Base-by-base conservation (phyloP, 1,139 yeast species). In the Candida sojae region DNA sequence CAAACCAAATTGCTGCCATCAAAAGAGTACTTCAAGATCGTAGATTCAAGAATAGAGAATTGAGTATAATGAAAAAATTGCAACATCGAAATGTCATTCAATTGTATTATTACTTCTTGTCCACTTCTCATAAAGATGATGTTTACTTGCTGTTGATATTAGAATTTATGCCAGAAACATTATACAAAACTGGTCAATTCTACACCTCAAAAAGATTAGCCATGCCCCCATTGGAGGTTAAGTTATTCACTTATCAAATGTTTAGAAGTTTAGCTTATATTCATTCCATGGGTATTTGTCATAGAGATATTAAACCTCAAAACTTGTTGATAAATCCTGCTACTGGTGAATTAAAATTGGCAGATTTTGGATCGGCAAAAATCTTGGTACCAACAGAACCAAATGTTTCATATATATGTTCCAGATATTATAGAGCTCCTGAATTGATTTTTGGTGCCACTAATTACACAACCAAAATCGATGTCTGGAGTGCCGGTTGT, bases 321-420 rank as follows among this genome's bases (percentile, higher is more conserved):
- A 93, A 93, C 68, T 77, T 93, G 52, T 76, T 93, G 60, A 87
- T 93, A 54, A 93, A 93, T 66, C 96, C 97, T 26, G 79, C 82
- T 43, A 79, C 86, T 8, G 96, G 96, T 11, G 82, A 87, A 49
- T 79, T 95, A 57, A 93, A 93, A 69, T 80, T 93, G 45, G 93
- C 99, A 70, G 99, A 93, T 70, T 93, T 93, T 67, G 99, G 99
- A n/a, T 84, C 95, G n/a, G 99, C 99, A 30, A 93, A 93, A 67
- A 86, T 88, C 49, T 78, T 93, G 52, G 88, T 87, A 44, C 95
- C 96, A 6, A 78, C 80, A 12, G 99, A 93, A 67, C 97, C 97
- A 40, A 92, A 92, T 64, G 99, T 93, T 31, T 87, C 96, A 10
- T 93, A 93, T 68, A 93, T 93, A 50, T 93, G 99, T 68, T 92